Evolutionary conservation across 1,284 basidiomycete genomes (phyloP).

Genomic region (Leccinum pachyderme): DNA sequence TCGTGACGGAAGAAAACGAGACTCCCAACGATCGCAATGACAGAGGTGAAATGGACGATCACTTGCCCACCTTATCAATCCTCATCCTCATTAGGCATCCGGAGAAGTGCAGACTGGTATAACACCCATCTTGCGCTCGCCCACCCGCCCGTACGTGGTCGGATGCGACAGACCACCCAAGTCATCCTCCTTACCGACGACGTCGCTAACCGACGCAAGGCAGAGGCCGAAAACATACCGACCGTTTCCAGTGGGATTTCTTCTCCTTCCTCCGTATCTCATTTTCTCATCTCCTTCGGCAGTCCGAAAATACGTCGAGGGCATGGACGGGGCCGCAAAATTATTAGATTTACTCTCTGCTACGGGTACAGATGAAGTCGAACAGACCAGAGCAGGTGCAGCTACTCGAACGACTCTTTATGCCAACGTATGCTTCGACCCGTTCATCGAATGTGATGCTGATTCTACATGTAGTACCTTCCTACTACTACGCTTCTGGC

Average conservation of each 20-base stretch:
- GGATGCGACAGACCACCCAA: slow-evolving; percentile 47
- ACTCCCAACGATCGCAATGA: slow-evolving; percentile 92
- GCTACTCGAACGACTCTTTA: slow-evolving; percentile 68
- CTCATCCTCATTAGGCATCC: slow-evolving; percentile 58
- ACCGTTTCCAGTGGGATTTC: slow-evolving; percentile 55
- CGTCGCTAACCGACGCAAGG: slow-evolving; percentile 78
- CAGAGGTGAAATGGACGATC: slow-evolving; percentile 51
- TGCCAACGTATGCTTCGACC: slow-evolving; percentile 58
- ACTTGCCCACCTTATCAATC: not conserved
- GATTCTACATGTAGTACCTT: slow-evolving; percentile 64
- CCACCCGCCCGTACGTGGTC: slow-evolving; percentile 51
- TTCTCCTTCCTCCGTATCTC: not conserved
- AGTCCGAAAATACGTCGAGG: slow-evolving; percentile 83
- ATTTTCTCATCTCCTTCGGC: not conserved
- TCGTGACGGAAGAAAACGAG: slow-evolving; percentile 71
- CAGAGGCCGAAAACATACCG: slow-evolving; percentile 65
- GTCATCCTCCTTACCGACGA: slow-evolving; percentile 90
- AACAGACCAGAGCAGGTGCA: slow-evolving; percentile 53
- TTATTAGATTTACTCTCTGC: slow-evolving; percentile 82
- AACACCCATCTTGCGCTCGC: slow-evolving; percentile 64
- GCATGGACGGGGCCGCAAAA: slow-evolving; percentile 57
- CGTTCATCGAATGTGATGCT: not conserved
- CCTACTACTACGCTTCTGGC: slow-evolving; percentile 72
- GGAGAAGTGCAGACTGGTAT: slow-evolving; percentile 86
- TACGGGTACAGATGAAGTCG: slow-evolving; percentile 57